A percentile compares a stretch with the other conserved stretches of the same genome.
These are phyloP conservation scores for Coelastrella sp. DNA, from an alignment of 139 green algal genomes.

Conservation along the genomic window DNA sequence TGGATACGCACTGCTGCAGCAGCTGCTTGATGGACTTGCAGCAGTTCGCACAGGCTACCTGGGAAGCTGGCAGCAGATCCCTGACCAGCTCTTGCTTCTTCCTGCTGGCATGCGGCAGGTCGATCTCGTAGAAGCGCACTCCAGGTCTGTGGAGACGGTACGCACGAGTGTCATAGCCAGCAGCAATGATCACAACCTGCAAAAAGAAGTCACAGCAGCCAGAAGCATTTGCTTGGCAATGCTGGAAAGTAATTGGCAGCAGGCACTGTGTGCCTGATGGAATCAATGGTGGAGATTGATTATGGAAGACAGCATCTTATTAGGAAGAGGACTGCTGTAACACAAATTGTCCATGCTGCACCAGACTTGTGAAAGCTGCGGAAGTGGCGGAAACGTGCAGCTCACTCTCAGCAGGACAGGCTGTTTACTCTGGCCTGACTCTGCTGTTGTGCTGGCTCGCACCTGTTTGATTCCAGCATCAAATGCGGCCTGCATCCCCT, in stretches of 20 bases:
- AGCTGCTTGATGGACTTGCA: background rate
- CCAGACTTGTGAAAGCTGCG: too few relatives aligned
- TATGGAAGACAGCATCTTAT: too few relatives aligned
- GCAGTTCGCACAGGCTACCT: slow-evolving; percentile 1
- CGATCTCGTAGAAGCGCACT: slow-evolving; percentile 70
- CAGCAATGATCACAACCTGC: slow-evolving; percentile 71
- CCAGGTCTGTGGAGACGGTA: slow-evolving; percentile 63
- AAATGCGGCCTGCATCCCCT: slow-evolving; percentile 57
- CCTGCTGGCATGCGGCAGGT: slow-evolving; percentile 70
- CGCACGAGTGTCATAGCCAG: slow-evolving; percentile 78
- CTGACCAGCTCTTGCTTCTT: slow-evolving; percentile 71
- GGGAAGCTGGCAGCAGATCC: slow-evolving; percentile 44
- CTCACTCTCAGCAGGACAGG: background rate
- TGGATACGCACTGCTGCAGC: background rate
- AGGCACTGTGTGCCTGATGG: too few relatives aligned
- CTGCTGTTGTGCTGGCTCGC: background rate
- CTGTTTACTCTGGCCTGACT: background rate
- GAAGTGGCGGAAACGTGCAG: too few relatives aligned
- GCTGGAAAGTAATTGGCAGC: too few relatives aligned
- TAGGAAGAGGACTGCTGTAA: background rate
- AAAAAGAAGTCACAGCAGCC: background rate
- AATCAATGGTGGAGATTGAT: too few relatives aligned
- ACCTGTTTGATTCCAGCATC: slow-evolving; percentile 64
- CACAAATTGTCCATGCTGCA: background rate
- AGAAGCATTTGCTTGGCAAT: background rate